Evolutionary conservation across 495 filamentous ascomycete genomes (phyloP).

Genomic region (Acidiella bohemica): DNA sequence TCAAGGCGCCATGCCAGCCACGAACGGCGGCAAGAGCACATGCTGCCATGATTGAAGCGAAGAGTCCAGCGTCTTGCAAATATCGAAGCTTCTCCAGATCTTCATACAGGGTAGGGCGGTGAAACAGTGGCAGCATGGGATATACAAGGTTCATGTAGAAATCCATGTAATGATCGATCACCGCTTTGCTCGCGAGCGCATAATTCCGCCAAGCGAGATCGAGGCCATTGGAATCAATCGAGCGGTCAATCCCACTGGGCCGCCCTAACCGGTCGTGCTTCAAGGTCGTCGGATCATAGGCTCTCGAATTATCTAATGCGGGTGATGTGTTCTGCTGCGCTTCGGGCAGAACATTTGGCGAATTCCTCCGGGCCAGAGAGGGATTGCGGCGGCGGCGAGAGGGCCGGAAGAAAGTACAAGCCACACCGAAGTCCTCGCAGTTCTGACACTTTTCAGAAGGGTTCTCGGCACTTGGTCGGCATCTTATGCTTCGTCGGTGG

Average conservation of each 20-base stretch:
- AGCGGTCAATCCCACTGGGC: too few species aligned
- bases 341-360: slow-evolving; percentile 3
- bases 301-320: not conserved
- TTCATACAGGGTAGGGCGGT: slow-evolving; percentile 31
- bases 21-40: slow-evolving; percentile 36
- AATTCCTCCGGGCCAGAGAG: not conserved
- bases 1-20: slow-evolving; percentile 35
- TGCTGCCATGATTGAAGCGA: slow-evolving; percentile 38
- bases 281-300: too few species aligned
- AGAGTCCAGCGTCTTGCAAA: slow-evolving; percentile 31
- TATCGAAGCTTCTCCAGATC: slow-evolving; percentile 31
- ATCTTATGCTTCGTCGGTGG: slow-evolving; percentile 8
- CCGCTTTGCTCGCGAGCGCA: slow-evolving; percentile 5
- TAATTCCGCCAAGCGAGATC: slow-evolving; percentile 9
- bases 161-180: slow-evolving; percentile 21
- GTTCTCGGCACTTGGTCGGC: slow-evolving; percentile 10
- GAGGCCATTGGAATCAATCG: not conserved
- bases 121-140: slow-evolving; percentile 38
- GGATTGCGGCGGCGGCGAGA: slow-evolving; percentile 8
- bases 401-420: slow-evolving; percentile 12
- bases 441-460: slow-evolving; percentile 8
- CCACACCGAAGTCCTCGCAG: slow-evolving; percentile 13
- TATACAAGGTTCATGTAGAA: slow-evolving; percentile 36
- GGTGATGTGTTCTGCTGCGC: slow-evolving; percentile 1
- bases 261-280: too few species aligned